Conservation (phyloP, 768 basidiomycete genomes). For the Boletus sp. region DNA sequence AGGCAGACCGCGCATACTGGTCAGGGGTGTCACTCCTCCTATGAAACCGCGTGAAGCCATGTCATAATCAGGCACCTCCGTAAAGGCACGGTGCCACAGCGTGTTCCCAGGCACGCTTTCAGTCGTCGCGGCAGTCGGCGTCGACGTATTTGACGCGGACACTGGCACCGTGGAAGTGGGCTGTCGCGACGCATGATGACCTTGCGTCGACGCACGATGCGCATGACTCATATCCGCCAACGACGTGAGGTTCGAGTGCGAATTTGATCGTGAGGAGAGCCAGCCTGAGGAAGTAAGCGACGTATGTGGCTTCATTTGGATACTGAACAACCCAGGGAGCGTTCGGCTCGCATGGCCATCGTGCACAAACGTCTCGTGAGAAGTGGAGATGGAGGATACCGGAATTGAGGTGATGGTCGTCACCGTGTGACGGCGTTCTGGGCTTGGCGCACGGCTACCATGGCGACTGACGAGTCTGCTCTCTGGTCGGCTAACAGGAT, state of each 20-base stretch:
- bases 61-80: constrained; percentile 81
- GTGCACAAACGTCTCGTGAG: constrained; percentile 52
- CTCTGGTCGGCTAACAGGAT: constrained; percentile 24
- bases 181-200: neutral
- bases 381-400: constrained; percentile 11
- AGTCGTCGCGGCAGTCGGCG: neutral
- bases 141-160: neutral
- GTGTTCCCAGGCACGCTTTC: constrained; percentile 30
- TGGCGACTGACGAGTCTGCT: constrained; percentile 33
- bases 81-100: constrained; percentile 60
- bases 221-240: neutral
- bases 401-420: neutral
- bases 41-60: constrained; percentile 84
- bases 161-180: neutral
- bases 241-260: constrained; percentile 27
- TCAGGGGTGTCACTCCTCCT: constrained; percentile 85
- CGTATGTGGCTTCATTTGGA: constrained; percentile 62
- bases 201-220: constrained; percentile 6
- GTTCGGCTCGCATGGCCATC: constrained; percentile 48
- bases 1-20: constrained; percentile 73
- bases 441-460: constrained; percentile 53
- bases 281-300: constrained; percentile 41
- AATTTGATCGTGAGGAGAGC: constrained; percentile 37
- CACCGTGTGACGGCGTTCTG: constrained; percentile 40
- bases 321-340: constrained; percentile 49